A percentile compares a stretch with the other conserved stretches of the same genome.
Conservation (phyloP, 2,329 filamentous ascomycete genomes). For the Pyrenochaeta sp. region DNA sequence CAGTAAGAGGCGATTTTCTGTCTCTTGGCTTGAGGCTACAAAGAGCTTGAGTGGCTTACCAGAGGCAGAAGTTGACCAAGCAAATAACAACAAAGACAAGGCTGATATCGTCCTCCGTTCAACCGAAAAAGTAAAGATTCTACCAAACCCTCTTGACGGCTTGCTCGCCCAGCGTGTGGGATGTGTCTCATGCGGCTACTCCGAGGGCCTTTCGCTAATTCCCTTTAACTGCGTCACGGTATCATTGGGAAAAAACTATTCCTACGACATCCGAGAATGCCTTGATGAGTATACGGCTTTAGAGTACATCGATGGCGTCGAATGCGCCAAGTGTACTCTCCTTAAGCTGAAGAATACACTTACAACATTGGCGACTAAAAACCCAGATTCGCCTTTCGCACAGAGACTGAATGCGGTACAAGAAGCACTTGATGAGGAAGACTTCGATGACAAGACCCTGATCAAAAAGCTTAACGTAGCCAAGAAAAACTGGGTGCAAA, state of each 20-base stretch:
- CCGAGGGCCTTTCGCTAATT: constrained; percentile 87
- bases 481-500: constrained; percentile 72
- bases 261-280: constrained; percentile 78
- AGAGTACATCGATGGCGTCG: constrained; percentile 86
- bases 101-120: constrained; percentile 8
- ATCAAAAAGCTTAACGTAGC: constrained; percentile 56
- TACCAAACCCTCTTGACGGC: constrained; percentile 84
- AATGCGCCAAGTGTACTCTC: constrained; percentile 91
- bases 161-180: constrained; percentile 87
- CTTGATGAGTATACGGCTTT: constrained; percentile 85
- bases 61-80: constrained; percentile 11
- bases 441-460: constrained; percentile 68
- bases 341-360: constrained; percentile 61
- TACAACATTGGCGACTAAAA: constrained; percentile 23
- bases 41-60: constrained; percentile 30
- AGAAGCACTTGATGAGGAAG: constrained; percentile 77
- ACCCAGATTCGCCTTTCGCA: constrained; percentile 54
- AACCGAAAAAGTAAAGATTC: constrained; percentile 23
- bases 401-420: constrained; percentile 72
- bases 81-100: constrained; percentile 6
- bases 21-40: constrained; percentile 42
- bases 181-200: constrained; percentile 84
- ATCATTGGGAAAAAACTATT: constrained; percentile 70
- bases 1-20: constrained; percentile 52
- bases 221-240: constrained; percentile 95